A percentile compares a stretch with the other conserved stretches of the same genome.
These are phyloP conservation scores for Sphenostylis stenocarpa DNA, from an alignment of 306 rosid genomes.

Conservation along the genomic window DNA sequence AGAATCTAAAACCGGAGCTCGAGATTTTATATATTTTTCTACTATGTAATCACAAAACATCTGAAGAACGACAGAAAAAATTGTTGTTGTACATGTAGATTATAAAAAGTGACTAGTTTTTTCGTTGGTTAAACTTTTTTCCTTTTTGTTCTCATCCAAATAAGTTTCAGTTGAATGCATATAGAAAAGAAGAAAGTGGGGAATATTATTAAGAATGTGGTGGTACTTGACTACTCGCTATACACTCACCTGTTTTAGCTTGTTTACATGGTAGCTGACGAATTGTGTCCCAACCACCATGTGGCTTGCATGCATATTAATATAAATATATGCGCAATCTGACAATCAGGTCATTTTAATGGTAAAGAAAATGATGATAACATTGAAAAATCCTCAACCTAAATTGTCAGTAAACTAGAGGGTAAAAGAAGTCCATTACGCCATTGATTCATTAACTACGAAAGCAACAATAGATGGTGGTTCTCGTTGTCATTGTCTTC, in stretches of 20 bases:
- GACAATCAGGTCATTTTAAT: slow-evolving; percentile 15
- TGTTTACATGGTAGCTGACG: slow-evolving; percentile 20
- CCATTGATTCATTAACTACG: slow-evolving; percentile 26
- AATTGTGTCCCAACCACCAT: slow-evolving; percentile 30
- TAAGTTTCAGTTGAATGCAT: neutral
- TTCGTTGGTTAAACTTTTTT: neutral
- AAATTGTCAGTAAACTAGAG: slow-evolving; percentile 9
- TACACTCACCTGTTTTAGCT: slow-evolving; percentile 3
- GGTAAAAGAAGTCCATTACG: slow-evolving; percentile 29
- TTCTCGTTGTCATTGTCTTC: slow-evolving; percentile 22
- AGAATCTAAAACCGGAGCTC: neutral
- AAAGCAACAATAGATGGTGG: slow-evolving; percentile 18
- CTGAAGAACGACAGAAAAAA: neutral
- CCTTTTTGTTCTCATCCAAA: neutral
- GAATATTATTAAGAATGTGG: neutral
- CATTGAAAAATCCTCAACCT: slow-evolving; percentile 30
- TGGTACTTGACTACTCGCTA: neutral
- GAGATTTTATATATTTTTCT: neutral
- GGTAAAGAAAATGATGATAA: slow-evolving; percentile 26
- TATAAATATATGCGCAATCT: neutral
- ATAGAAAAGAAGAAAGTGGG: neutral
- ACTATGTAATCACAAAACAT: neutral
- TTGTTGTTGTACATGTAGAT: neutral
- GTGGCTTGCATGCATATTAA: slow-evolving; percentile 28
- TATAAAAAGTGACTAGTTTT: neutral